phyloP scores from a whole-genome alignment of 2,329 filamentous ascomycete species.

The Penicillium psychrosexuale region DNA sequence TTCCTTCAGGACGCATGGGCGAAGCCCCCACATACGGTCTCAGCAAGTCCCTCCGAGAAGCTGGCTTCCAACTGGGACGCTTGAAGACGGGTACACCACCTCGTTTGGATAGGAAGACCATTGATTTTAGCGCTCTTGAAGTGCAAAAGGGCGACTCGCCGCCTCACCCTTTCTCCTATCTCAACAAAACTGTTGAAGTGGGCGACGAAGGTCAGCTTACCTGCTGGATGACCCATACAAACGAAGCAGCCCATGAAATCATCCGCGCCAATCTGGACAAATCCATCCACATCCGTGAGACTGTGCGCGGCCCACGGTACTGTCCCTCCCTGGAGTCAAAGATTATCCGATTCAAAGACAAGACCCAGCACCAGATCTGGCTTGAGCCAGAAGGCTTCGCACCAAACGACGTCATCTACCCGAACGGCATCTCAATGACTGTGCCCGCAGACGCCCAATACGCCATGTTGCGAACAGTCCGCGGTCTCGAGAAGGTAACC shows the following conservation, averaged over 20 bases:
- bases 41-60: slow-evolving; percentile 82
- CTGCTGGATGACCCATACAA: slow-evolving; percentile 88
- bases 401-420: slow-evolving; percentile 79
- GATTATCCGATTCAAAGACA: slow-evolving; percentile 80
- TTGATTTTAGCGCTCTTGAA: slow-evolving; percentile 71
- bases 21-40: slow-evolving; percentile 90
- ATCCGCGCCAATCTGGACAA: slow-evolving; percentile 89
- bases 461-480: slow-evolving; percentile 77
- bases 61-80: slow-evolving; percentile 83
- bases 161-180: slow-evolving; percentile 84
- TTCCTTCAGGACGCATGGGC: slow-evolving; percentile 85
- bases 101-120: slow-evolving; percentile 74
- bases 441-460: slow-evolving; percentile 85
- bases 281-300: slow-evolving; percentile 93
- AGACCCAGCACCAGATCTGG: slow-evolving; percentile 85
- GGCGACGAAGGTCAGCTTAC: slow-evolving; percentile 67
- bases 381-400: slow-evolving; percentile 94
- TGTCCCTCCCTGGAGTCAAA: slow-evolving; percentile 96
- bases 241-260: slow-evolving; percentile 74
- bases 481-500: slow-evolving; percentile 79
- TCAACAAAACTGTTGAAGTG: slow-evolving; percentile 75
- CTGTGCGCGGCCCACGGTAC: slow-evolving; percentile 89
- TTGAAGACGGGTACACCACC: slow-evolving; percentile 96
- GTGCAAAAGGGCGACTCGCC: slow-evolving; percentile 78
- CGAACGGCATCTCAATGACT: slow-evolving; percentile 96